These are phyloP conservation scores for Schoenoplectus triqueter DNA, from an alignment of 202 grass and related monocot genomes.

Conservation along the genomic window DNA sequence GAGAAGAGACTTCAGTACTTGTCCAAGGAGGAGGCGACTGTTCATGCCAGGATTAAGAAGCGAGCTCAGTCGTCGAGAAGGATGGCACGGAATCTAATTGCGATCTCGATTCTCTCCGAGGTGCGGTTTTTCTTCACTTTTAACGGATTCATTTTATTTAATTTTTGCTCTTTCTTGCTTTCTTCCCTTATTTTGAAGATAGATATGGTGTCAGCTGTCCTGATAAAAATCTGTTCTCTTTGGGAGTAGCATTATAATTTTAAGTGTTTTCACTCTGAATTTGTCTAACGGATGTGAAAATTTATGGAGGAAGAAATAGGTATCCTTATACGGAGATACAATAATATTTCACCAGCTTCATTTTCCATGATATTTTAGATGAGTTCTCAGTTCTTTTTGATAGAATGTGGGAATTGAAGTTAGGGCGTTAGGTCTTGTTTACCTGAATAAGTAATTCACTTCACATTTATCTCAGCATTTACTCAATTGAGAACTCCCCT, in stretches of 20 bases:
- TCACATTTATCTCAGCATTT: not conserved
- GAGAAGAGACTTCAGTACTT: constrained; percentile 93
- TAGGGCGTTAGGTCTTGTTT: not conserved
- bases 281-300: not conserved
- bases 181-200: not conserved
- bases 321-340: too few relatives aligned
- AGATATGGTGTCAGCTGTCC: not conserved
- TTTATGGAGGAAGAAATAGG: not conserved
- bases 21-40: constrained; percentile 90
- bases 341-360: not conserved
- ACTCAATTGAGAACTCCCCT: not conserved
- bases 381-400: not conserved
- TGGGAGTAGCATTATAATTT: not conserved
- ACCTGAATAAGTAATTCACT: not conserved
- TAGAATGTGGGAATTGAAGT: not conserved
- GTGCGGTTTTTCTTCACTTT: constrained; percentile 38
- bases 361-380: not conserved
- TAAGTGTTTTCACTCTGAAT: constrained; percentile 2
- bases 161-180: not conserved
- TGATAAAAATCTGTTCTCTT: not conserved
- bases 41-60: constrained; percentile 74
- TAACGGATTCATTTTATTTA: not conserved
- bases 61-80: constrained; percentile 70
- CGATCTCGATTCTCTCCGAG: constrained; percentile 72
- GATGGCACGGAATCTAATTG: constrained; percentile 65